phyloP scores from a whole-genome alignment of 148 eudicot genomes.

The Arctostaphylos glauca region DNA sequence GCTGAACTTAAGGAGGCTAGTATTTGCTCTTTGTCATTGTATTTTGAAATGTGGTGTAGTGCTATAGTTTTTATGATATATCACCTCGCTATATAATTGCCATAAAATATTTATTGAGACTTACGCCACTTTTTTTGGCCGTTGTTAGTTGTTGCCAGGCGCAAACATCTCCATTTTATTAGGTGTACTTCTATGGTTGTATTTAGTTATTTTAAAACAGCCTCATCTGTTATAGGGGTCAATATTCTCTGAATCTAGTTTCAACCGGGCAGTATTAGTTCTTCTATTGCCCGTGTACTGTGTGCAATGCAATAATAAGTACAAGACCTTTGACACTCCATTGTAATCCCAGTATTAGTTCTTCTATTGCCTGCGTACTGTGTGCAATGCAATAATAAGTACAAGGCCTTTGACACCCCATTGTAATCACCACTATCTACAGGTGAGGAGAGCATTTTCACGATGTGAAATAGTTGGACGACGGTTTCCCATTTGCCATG shows the following conservation, averaged over 20 bases:
- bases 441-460: conserved; percentile 54
- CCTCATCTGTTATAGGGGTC: background rate
- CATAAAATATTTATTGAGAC: background rate
- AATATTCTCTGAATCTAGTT: background rate
- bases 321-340: background rate
- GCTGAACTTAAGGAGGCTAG: conserved; percentile 79
- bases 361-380: background rate
- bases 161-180: too few species aligned
- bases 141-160: background rate
- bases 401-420: background rate
- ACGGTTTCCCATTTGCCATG: conserved; percentile 85
- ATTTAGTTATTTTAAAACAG: background rate
- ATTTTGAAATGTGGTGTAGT: background rate
- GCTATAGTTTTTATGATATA: background rate
- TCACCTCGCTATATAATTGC: background rate
- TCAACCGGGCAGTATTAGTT: background rate
- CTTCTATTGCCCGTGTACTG: background rate
- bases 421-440: conserved; percentile 14
- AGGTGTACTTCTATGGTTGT: too few species aligned
- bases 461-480: conserved; percentile 55
- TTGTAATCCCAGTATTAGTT: background rate
- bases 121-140: background rate
- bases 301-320: background rate
- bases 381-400: background rate
- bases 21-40: conserved; percentile 10